Evolutionary conservation across 805 yeast genomes (phyloP).

Genomic region (Suhomyces xylopsoci): DNA sequence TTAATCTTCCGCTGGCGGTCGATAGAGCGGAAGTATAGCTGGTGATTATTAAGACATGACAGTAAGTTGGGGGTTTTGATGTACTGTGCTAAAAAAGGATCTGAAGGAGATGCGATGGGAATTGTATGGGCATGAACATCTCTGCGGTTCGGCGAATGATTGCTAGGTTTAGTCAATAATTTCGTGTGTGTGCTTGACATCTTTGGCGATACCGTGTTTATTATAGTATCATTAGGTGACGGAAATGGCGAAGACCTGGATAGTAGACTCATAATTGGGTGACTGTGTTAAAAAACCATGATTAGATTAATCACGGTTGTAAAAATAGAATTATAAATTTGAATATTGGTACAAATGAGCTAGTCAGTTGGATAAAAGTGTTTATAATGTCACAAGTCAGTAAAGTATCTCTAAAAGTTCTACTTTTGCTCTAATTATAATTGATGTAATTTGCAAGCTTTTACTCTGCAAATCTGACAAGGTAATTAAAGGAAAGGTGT

Average conservation of each 20-base stretch:
- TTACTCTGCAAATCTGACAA: neutral
- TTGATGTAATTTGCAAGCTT: neutral
- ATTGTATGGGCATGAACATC: neutral
- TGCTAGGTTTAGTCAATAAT: neutral
- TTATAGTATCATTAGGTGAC: constrained; percentile 11
- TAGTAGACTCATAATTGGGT: constrained; percentile 8
- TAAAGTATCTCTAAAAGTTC: neutral
- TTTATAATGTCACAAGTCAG: neutral
- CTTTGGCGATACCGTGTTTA: constrained; percentile 8
- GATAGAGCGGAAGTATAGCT: constrained; percentile 17
- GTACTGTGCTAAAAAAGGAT: constrained; percentile 22
- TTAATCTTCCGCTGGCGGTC: constrained; percentile 16
- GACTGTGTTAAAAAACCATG: neutral
- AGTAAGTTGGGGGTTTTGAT: constrained; percentile 14
- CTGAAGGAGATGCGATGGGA: constrained; percentile 6
- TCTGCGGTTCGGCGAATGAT: neutral
- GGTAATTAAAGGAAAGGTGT: neutral
- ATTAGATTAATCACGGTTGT: neutral
- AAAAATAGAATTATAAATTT: neutral
- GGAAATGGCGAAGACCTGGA: constrained; percentile 10
- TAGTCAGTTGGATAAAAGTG: no score
- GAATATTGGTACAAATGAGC: no score
- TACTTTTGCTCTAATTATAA: neutral
- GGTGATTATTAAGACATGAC: constrained; percentile 14
- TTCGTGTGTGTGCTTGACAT: constrained; percentile 4